Evolutionary conservation across 305 asterid genomes (phyloP).

Genomic region (Solanum hybrid): DNA sequence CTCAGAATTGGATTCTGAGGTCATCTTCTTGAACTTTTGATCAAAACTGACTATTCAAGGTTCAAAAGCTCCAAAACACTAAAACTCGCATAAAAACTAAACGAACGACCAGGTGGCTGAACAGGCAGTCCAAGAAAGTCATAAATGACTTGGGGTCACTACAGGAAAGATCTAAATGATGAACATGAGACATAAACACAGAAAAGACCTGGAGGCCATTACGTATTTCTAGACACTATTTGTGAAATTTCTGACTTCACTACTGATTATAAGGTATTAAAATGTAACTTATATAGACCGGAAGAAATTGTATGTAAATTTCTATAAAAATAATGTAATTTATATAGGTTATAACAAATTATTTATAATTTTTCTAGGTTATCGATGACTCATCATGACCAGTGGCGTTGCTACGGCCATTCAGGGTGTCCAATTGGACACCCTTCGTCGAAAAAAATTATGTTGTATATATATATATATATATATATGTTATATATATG

Average conservation of each 20-base stretch:
- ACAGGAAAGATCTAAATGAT: not conserved
- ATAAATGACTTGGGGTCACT: not conserved
- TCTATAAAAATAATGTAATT: not conserved
- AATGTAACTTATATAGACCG: not conserved
- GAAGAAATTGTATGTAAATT: not conserved
- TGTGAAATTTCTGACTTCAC: not conserved
- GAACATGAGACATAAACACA: not conserved
- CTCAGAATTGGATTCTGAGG: not conserved
- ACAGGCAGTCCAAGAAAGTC: not conserved
- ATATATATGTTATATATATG: too few species aligned
- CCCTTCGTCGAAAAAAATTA: too few species aligned
- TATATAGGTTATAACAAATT: not conserved
- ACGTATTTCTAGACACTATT: not conserved
- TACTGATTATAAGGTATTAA: not conserved
- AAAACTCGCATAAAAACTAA: too few species aligned
- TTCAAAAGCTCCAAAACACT: not conserved
- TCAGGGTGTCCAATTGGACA: too few species aligned
- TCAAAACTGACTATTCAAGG: not conserved
- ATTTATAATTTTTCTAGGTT: not conserved
- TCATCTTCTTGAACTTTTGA: not conserved
- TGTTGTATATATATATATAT: too few species aligned
- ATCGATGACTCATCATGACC: not conserved
- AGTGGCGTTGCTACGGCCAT: too few species aligned
- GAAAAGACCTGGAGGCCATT: not conserved
- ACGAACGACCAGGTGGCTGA: not conserved